phyloP scores from a whole-genome alignment of 495 filamentous ascomycete species.

The Aspergillus sclerotioniger region DNA sequence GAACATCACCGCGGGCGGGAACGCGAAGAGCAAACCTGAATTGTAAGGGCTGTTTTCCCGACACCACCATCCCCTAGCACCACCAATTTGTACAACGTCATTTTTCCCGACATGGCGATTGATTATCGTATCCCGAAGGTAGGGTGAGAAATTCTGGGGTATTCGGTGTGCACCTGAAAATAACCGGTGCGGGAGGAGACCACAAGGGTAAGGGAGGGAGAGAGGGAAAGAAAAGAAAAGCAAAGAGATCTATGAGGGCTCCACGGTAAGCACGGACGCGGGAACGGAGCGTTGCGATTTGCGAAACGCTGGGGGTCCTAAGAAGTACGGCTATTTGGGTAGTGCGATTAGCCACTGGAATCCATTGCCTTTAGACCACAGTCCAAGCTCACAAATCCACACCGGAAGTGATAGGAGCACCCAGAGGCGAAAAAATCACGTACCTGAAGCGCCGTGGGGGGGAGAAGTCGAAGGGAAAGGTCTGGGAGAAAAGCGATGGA shows the following conservation, averaged over 20 bases:
- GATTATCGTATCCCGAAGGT: constrained; percentile 8
- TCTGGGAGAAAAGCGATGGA: not conserved
- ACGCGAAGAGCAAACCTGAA: constrained; percentile 67
- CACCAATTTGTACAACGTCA: constrained; percentile 98
- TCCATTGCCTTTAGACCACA: constrained; percentile 21
- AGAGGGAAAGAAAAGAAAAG: constrained; percentile 17
- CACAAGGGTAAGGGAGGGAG: constrained; percentile 13
- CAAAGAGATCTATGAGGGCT: constrained; percentile 23
- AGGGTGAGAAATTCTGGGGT: constrained; percentile 5
- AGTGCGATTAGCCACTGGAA: constrained; percentile 32
- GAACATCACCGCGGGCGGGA: constrained; percentile 7
- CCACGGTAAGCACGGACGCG: constrained; percentile 27
- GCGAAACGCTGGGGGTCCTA: constrained; percentile 21
- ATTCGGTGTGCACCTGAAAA: constrained; percentile 5
- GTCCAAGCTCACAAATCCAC: constrained; percentile 20
- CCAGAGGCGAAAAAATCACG: constrained; percentile 4
- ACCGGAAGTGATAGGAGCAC: constrained; percentile 13
- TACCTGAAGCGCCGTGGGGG: constrained; percentile 8
- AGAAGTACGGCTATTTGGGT: constrained; percentile 28
- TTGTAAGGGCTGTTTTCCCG: constrained; percentile 95
- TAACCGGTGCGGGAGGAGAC: constrained; percentile 13
- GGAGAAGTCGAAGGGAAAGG: constrained; percentile 4
- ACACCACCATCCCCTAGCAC: constrained; percentile 92
- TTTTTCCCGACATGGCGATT: constrained; percentile 68
- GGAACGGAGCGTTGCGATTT: constrained; percentile 26